phyloP scores from a whole-genome alignment of 306 rosid species.

The Vachellia pachyceras region DNA sequence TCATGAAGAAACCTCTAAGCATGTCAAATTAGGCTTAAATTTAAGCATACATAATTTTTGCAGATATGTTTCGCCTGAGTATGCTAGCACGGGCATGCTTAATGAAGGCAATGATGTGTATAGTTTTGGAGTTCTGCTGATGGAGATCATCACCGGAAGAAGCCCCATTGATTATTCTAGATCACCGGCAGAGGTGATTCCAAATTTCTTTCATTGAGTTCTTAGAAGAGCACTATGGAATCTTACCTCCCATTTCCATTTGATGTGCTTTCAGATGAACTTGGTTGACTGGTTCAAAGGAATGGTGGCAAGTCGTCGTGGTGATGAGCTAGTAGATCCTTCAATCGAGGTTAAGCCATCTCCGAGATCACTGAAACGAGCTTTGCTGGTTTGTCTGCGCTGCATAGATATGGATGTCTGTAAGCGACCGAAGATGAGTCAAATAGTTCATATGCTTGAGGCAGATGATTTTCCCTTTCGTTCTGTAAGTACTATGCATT shows the following conservation, averaged over 20 bases:
- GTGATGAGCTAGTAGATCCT: conserved; percentile 84
- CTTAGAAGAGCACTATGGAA: not conserved
- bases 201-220: conserved; percentile 13
- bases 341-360: conserved; percentile 74
- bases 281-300: conserved; percentile 96
- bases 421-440: conserved; percentile 98
- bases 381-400: conserved; percentile 84
- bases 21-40: not conserved
- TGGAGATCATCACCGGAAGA: conserved; percentile 98
- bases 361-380: conserved; percentile 80
- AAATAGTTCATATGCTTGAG: conserved; percentile 96
- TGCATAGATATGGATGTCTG: conserved; percentile 85
- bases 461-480: conserved; percentile 95
- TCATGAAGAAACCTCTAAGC: not conserved
- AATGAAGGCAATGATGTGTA: conserved; percentile 94
- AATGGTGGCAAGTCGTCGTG: conserved; percentile 88
- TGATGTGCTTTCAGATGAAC: conserved; percentile 73
- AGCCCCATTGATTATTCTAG: conserved; percentile 89
- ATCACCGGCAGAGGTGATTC: conserved; percentile 88
- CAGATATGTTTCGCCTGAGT: conserved; percentile 97
- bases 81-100: conserved; percentile 97
- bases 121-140: conserved; percentile 91
- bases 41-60: conserved; percentile 12
- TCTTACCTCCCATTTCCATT: conserved; percentile 25
- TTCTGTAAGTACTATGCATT: conserved; percentile 54